A percentile compares a stretch with the other conserved stretches of the same genome.
These are phyloP conservation scores for Malus sylvestris DNA, from an alignment of 306 rosid genomes.

Conservation along the genomic window DNA sequence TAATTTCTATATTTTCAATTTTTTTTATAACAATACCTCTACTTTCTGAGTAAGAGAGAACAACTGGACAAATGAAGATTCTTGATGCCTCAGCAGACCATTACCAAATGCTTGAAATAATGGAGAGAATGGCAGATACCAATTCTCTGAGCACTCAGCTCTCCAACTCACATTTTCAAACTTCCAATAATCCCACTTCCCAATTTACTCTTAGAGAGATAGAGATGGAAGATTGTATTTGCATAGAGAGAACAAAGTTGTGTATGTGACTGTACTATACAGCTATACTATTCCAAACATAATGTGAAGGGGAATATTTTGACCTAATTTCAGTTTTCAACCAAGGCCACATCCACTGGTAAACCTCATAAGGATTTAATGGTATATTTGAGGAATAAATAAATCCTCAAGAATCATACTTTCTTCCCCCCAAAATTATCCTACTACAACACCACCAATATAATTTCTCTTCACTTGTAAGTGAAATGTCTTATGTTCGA, in stretches of 20 bases:
- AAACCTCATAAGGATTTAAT: neutral
- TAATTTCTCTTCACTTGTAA: too few relatives aligned
- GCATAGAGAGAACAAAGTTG: conserved; percentile 3
- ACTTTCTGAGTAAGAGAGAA: too few relatives aligned
- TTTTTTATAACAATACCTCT: too few relatives aligned
- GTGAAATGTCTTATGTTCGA: too few relatives aligned
- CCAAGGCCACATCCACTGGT: neutral
- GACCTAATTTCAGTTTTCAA: conserved; percentile 10
- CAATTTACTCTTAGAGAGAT: neutral
- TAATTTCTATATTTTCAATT: too few relatives aligned
- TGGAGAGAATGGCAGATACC: conserved; percentile 1
- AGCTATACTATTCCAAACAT: conserved; percentile 16
- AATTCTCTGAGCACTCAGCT: conserved; percentile 13
- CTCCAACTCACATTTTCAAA: conserved; percentile 11
- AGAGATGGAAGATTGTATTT: neutral
- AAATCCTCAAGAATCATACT: conserved; percentile 10
- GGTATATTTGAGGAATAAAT: neutral
- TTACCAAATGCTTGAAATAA: conserved; percentile 19
- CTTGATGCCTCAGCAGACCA: conserved; percentile 19
- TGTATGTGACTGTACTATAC: neutral
- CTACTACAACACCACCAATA: neutral
- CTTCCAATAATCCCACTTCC: conserved; percentile 9
- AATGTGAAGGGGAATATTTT: conserved; percentile 15
- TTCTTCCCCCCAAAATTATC: neutral
- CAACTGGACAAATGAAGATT: neutral